A percentile compares a stretch with the other conserved stretches of the same genome.
Conservation (phyloP, 2,329 filamentous ascomycete genomes). For the Setomelanomma holmii region DNA sequence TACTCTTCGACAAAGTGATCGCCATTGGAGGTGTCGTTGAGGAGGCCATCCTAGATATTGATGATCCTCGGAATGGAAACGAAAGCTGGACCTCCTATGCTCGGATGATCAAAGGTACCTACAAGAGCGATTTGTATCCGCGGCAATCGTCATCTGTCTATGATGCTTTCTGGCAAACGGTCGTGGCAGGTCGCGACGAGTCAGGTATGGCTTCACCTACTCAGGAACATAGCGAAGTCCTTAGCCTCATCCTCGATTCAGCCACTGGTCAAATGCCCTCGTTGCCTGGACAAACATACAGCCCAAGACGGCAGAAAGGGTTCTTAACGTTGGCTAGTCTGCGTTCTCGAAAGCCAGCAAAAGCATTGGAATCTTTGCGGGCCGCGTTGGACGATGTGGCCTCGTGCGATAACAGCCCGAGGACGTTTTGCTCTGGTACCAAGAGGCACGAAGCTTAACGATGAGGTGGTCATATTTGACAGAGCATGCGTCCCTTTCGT, state of each 20-base stretch:
- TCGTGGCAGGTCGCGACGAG: slow-evolving; percentile 27
- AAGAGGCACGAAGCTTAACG: slow-evolving; percentile 17
- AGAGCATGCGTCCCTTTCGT: slow-evolving; percentile 29
- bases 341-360: slow-evolving; percentile 19
- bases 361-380: slow-evolving; percentile 19
- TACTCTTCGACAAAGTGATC: slow-evolving; percentile 22
- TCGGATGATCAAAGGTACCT: slow-evolving; percentile 6
- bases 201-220: slow-evolving; percentile 17
- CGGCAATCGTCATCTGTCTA: slow-evolving; percentile 15
- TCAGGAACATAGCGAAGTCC: slow-evolving; percentile 27
- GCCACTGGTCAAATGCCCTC: slow-evolving; percentile 17
- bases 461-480: slow-evolving; percentile 27
- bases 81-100: slow-evolving; percentile 13
- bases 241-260: slow-evolving; percentile 30
- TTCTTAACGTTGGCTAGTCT: slow-evolving; percentile 29
- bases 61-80: slow-evolving; percentile 10
- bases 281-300: slow-evolving; percentile 30
- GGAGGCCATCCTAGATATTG: slow-evolving; percentile 20
- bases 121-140: slow-evolving; percentile 7
- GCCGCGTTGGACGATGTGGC: slow-evolving; percentile 24
- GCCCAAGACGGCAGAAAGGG: slow-evolving; percentile 23
- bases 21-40: slow-evolving; percentile 11
- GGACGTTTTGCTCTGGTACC: slow-evolving; percentile 34
- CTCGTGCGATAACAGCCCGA: slow-evolving; percentile 28
- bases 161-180: slow-evolving; percentile 31